These are phyloP conservation scores for Coemansia sp. DNA, from an alignment of 192 early-diverging fungal species.

Conservation along the genomic window DNA sequence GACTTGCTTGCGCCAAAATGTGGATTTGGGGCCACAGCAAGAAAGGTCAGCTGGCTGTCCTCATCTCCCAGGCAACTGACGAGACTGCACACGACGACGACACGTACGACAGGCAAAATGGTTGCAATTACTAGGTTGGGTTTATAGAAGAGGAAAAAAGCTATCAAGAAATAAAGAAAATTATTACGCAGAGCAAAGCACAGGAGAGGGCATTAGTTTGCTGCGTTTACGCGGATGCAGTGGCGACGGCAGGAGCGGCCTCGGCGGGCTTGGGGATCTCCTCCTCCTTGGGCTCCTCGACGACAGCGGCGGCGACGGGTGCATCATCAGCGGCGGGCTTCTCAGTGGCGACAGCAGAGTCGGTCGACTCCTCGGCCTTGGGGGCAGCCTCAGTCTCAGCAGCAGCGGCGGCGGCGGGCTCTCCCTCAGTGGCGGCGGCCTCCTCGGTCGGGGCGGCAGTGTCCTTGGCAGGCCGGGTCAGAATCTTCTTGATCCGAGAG, in stretches of 20 bases:
- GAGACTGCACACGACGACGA: neutral
- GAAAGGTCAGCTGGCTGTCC: neutral
- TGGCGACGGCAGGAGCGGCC: slow-evolving; percentile 33
- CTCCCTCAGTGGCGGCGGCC: slow-evolving; percentile 11
- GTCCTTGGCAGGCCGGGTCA: slow-evolving; percentile 43
- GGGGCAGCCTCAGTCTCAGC: slow-evolving; percentile 18
- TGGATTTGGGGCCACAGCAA: neutral
- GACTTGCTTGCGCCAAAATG: too few relatives aligned
- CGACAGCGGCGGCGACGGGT: slow-evolving; percentile 11
- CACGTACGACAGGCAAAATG: neutral
- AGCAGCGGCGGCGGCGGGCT: slow-evolving; percentile 13
- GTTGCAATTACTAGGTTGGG: slow-evolving; percentile 12
- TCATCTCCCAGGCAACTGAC: neutral
- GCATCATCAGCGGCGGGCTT: slow-evolving; percentile 20
- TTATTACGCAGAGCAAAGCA: slow-evolving; percentile 14
- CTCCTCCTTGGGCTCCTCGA: slow-evolving; percentile 20
- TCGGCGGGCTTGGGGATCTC: slow-evolving; percentile 23
- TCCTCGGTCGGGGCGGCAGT: slow-evolving; percentile 18
- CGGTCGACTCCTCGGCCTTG: slow-evolving; percentile 36
- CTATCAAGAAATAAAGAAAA: slow-evolving; percentile 22
- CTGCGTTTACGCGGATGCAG: slow-evolving; percentile 52
- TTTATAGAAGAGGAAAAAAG: slow-evolving; percentile 3
- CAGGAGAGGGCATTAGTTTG: slow-evolving; percentile 9
- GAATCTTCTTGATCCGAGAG: slow-evolving; percentile 45
- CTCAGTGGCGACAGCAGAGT: slow-evolving; percentile 35